phyloP scores from a whole-genome alignment of 495 filamentous ascomycete genomes.

The Penicillium riverlandense region DNA sequence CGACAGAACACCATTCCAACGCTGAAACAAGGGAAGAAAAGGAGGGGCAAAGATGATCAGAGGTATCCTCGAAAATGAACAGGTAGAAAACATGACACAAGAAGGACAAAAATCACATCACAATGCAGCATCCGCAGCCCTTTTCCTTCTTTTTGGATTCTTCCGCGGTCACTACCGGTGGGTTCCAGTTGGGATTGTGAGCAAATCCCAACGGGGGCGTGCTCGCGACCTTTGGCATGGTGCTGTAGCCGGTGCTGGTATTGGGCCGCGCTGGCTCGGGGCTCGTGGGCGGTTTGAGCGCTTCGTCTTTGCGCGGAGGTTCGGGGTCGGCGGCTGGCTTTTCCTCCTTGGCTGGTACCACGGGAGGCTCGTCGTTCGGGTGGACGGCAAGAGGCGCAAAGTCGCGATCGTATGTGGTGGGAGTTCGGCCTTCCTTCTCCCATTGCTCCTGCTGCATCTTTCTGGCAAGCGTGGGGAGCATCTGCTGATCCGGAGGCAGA shows the following conservation, averaged over 20 bases:
- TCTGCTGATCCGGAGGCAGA: conserved; percentile 88
- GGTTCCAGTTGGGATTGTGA: conserved; percentile 29
- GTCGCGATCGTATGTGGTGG: conserved; percentile 73
- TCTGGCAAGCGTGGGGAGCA: conserved; percentile 89
- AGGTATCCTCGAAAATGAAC: conserved; percentile 5
- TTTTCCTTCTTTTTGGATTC: conserved; percentile 34
- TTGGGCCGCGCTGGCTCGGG: conserved; percentile 30
- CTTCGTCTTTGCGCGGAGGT: conserved; percentile 11
- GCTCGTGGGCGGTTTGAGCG: conserved; percentile 24
- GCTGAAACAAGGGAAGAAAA: conserved; percentile 15
- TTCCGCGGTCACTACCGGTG: conserved; percentile 31
- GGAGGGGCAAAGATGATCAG: conserved; percentile 7
- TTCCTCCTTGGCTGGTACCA: conserved; percentile 15
- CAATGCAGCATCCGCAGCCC: conserved; percentile 45
- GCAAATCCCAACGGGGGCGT: conserved; percentile 27
- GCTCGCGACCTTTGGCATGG: conserved; percentile 47
- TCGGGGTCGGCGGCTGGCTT: conserved; percentile 7
- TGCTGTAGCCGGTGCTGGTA: conserved; percentile 40
- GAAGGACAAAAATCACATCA: conserved; percentile 36
- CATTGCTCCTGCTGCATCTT: conserved; percentile 89
- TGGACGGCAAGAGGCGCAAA: conserved; percentile 68
- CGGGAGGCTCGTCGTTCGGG: conserved; percentile 27
- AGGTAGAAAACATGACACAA: background rate
- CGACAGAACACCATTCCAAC: conserved; percentile 33
- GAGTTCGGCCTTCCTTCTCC: conserved; percentile 82